phyloP scores from a whole-genome alignment of 768 basidiomycete genomes.

The Mycena leptocephala region DNA sequence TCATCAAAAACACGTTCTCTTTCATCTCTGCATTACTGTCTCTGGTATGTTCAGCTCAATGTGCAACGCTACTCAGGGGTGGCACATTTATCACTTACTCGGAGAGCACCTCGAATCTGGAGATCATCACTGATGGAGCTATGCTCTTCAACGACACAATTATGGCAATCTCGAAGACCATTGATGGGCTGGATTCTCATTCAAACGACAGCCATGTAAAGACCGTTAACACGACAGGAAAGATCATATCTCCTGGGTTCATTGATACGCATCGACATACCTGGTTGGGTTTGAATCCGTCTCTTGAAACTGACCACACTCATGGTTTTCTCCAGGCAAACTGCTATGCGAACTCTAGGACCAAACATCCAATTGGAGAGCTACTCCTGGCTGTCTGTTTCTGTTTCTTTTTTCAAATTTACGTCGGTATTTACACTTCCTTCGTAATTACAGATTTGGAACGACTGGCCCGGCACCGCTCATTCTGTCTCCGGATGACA shows the following conservation, averaged over 20 bases:
- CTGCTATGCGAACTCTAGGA: constrained; percentile 13
- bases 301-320: background rate
- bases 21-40: background rate
- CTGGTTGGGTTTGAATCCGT: too few relatives aligned
- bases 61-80: constrained; percentile 22
- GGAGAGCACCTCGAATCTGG: constrained; percentile 6
- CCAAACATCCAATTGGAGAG: constrained; percentile 26
- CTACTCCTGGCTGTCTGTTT: constrained; percentile 15
- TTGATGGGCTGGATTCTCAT: too few relatives aligned
- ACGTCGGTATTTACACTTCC: background rate
- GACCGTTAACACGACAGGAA: too few relatives aligned
- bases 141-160: too few relatives aligned
- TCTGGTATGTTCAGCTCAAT: background rate
- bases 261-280: too few relatives aligned
- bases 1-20: background rate
- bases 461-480: too few relatives aligned
- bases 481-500: too few relatives aligned
- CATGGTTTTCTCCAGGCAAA: background rate
- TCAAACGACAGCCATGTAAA: too few relatives aligned
- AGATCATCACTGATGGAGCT: constrained; percentile 22
- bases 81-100: constrained; percentile 30
- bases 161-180: too few relatives aligned
- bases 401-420: too few relatives aligned
- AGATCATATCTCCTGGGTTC: too few relatives aligned
- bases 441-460: background rate